These are phyloP conservation scores for Afroboletus lepidellus DNA, from an alignment of 1,284 basidiomycete species.

Conservation along the genomic window DNA sequence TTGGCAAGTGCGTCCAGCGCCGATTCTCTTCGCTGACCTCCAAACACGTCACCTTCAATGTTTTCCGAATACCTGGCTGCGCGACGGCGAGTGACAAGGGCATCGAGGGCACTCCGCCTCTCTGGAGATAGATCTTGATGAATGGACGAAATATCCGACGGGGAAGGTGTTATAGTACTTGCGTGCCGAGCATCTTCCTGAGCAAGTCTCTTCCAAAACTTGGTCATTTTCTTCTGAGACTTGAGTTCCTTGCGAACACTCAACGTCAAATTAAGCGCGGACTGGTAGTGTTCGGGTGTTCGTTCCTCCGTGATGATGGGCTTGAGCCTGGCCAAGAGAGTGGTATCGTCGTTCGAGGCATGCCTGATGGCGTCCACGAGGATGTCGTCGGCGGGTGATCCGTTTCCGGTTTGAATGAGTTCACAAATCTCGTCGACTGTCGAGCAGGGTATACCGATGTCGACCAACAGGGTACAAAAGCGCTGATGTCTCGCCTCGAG, in stretches of 20 bases:
- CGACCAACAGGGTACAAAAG: conserved; percentile 33
- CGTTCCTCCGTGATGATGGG: conserved; percentile 42
- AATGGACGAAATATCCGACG: conserved; percentile 52
- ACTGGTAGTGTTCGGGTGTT: conserved; percentile 46
- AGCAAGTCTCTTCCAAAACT: conserved; percentile 49
- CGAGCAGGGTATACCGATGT: conserved; percentile 30
- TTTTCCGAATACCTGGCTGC: conserved; percentile 11
- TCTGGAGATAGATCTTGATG: conserved; percentile 40
- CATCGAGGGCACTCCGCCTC: conserved; percentile 40
- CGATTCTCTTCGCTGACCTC: conserved; percentile 16
- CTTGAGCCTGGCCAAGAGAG: conserved; percentile 46
- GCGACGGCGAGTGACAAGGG: conserved; percentile 33
- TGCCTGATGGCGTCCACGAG: conserved; percentile 47
- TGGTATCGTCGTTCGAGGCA: conserved; percentile 39
- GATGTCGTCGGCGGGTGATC: conserved; percentile 43
- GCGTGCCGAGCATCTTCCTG: conserved; percentile 34
- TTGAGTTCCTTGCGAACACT: conserved; percentile 43
- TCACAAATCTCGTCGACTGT: conserved; percentile 26
- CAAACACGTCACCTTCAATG: conserved; percentile 26
- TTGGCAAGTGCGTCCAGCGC: conserved; percentile 21
- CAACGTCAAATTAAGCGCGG: conserved; percentile 48
- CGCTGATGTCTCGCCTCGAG: conserved; percentile 27
- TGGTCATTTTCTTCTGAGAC: conserved; percentile 41
- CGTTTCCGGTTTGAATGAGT: conserved; percentile 17
- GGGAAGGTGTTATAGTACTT: conserved; percentile 46